Conservation (phyloP, 2,329 filamentous ascomycete species). For the Sclerotinia nivalis region DNA sequence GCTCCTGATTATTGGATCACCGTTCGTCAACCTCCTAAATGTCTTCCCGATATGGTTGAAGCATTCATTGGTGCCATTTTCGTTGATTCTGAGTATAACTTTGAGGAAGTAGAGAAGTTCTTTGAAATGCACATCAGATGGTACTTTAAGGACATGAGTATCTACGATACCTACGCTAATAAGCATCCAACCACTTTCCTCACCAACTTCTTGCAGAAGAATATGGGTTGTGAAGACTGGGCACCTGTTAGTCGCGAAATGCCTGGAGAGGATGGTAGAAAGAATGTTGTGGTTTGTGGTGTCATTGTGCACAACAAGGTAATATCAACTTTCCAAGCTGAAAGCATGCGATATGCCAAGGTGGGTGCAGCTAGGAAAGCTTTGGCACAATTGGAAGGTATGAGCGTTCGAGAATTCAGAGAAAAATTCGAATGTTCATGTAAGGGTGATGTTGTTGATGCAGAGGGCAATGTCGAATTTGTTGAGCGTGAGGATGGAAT, state of each 20-base stretch:
- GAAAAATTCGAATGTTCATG: slow-evolving; percentile 66
- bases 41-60: slow-evolving; percentile 83
- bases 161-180: slow-evolving; percentile 85
- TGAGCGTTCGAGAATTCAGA: slow-evolving; percentile 59
- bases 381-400: slow-evolving; percentile 48
- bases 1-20: slow-evolving; percentile 69
- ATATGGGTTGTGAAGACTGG: slow-evolving; percentile 66
- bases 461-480: slow-evolving; percentile 19
- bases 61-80: slow-evolving; percentile 88
- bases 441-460: slow-evolving; percentile 23
- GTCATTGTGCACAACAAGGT: slow-evolving; percentile 75
- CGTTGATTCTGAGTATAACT: slow-evolving; percentile 83
- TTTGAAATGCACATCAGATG: slow-evolving; percentile 72
- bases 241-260: slow-evolving; percentile 50
- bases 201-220: slow-evolving; percentile 60
- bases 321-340: slow-evolving; percentile 60
- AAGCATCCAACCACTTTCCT: slow-evolving; percentile 82
- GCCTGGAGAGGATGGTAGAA: slow-evolving; percentile 41
- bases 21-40: slow-evolving; percentile 66
- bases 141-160: slow-evolving; percentile 81
- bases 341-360: slow-evolving; percentile 73
- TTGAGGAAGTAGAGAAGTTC: slow-evolving; percentile 69
- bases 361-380: slow-evolving; percentile 63
- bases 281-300: slow-evolving; percentile 64
- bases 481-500: slow-evolving; percentile 5